Evolutionary conservation across 768 basidiomycete species (phyloP), one percentile per base, ranked within the genome.

Genomic region (Lactarius quietus): DNA sequence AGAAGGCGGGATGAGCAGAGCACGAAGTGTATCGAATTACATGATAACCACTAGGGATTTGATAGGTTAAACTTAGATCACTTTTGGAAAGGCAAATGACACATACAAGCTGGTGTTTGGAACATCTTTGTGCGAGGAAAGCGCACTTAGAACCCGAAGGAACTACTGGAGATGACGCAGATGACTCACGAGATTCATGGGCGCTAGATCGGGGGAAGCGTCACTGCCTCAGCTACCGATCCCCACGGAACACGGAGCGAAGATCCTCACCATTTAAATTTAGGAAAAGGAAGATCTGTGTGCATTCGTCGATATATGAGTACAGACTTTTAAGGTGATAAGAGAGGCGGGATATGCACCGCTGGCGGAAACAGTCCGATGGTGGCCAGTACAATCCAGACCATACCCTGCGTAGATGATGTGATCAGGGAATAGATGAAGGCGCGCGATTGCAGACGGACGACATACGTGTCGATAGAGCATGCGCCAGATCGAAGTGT

Each of bases 201-300:
- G 33, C 36, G 26, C 56, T 57, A 33, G n/a, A 38, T 17, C 29
- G 23, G 33, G 29, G 26, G 56, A 57, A 57, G 56, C 36, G 26
- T n/a, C n/a, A 35, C 10, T n/a, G 38, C 23, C 36, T 57, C 35
- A 57, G 36, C 61, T 4, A 1, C 51, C n/a, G 54, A 26, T 29
- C 26, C 20, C 29, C 5, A 57, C 18, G 28, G 9, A 26, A 3
- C 33, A 38, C n/a, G 36, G 28, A 33, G 18, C 14, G 20, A 8
- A 29, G 20, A 35, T 29, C 14, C 62, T 55, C 41, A 63, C 62
- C 54, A 41, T 63, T 63, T 20, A 63, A 39, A 43, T 63, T 63
- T 15, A 63, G 38, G 20, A 57, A 55, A 23, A 63, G 51, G 54
- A 63, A 63, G 23, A 26, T 39, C 61, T 61, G 15, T 17, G 8